A percentile compares a stretch with the other conserved stretches of the same genome.
Conservation (phyloP, 2,329 filamentous ascomycete species). For the Mycogone perniciosa region DNA sequence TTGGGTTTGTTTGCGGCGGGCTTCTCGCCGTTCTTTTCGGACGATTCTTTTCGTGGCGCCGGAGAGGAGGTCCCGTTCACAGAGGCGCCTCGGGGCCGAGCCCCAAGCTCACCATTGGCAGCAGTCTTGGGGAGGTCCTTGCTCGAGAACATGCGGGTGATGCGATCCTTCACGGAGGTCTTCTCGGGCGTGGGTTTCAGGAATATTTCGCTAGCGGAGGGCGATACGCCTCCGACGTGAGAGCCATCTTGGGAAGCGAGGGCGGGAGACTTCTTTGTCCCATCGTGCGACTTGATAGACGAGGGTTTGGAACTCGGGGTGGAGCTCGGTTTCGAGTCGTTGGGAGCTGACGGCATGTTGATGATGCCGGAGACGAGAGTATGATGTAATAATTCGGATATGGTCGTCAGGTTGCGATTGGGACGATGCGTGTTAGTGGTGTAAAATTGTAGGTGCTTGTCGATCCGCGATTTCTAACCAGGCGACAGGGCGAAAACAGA, state of each 20-base stretch:
- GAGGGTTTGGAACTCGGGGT: slow-evolving; percentile 43
- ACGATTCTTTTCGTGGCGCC: slow-evolving; percentile 36
- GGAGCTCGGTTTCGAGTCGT: slow-evolving; percentile 33
- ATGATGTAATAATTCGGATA: background rate
- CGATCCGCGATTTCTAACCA: background rate
- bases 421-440: too few species aligned
- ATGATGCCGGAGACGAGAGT: background rate
- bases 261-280: slow-evolving; percentile 34
- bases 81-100: slow-evolving; percentile 31
- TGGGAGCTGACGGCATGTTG: slow-evolving; percentile 29
- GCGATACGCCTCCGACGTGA: slow-evolving; percentile 18
- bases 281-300: slow-evolving; percentile 44
- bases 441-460: background rate
- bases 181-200: slow-evolving; percentile 42
- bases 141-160: slow-evolving; percentile 59
- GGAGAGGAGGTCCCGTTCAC: slow-evolving; percentile 31
- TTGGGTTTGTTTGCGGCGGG: slow-evolving; percentile 23
- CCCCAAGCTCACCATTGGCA: slow-evolving; percentile 28
- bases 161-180: slow-evolving; percentile 55
- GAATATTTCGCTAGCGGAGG: slow-evolving; percentile 18
- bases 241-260: slow-evolving; percentile 32
- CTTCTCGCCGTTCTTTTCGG: slow-evolving; percentile 22
- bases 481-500: background rate
- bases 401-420: background rate
- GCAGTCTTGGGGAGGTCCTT: slow-evolving; percentile 40